A percentile compares a stretch with the other conserved stretches of the same genome.
Conservation (phyloP, 192 early-diverging fungal genomes). For the Obelidium mucronatum region DNA sequence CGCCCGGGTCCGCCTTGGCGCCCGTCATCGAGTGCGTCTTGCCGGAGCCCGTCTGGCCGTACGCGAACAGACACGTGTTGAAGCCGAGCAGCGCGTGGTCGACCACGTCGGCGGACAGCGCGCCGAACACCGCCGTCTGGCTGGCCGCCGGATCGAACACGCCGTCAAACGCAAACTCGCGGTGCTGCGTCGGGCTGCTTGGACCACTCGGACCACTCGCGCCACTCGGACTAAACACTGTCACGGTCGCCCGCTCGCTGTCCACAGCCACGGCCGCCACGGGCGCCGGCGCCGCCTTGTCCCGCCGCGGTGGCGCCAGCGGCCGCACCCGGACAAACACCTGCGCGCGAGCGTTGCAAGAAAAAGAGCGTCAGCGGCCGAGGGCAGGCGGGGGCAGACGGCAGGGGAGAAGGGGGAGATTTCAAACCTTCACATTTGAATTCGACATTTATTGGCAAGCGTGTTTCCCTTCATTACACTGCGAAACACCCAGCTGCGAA, state of each 20-base stretch:
- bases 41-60: slow-evolving; percentile 85
- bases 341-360: slow-evolving; percentile 10
- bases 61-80: slow-evolving; percentile 94
- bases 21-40: slow-evolving; percentile 77
- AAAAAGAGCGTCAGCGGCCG: too few species aligned
- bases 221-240: not conserved
- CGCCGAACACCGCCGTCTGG: slow-evolving; percentile 66
- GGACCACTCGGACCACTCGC: not conserved
- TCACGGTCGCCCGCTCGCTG: slow-evolving; percentile 3
- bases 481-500: not conserved
- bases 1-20: slow-evolving; percentile 53
- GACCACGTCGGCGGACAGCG: slow-evolving; percentile 78
- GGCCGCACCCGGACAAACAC: slow-evolving; percentile 51
- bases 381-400: too few species aligned
- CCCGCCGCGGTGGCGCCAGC: slow-evolving; percentile 32
- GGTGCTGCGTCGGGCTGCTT: too few species aligned
- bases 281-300: not conserved
- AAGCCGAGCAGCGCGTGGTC: slow-evolving; percentile 90
- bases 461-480: not conserved
- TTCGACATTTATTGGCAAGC: not conserved
- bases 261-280: slow-evolving; percentile 16
- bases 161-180: slow-evolving; percentile 1
- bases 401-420: too few species aligned
- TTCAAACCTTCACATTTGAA: not conserved
- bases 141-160: not conserved